Percentiles rank a stretch among this genome's conserved stretches.
Evolutionary conservation across 2,329 filamentous ascomycete species (phyloP).

Genomic region (Colletotrichum camelliae): DNA sequence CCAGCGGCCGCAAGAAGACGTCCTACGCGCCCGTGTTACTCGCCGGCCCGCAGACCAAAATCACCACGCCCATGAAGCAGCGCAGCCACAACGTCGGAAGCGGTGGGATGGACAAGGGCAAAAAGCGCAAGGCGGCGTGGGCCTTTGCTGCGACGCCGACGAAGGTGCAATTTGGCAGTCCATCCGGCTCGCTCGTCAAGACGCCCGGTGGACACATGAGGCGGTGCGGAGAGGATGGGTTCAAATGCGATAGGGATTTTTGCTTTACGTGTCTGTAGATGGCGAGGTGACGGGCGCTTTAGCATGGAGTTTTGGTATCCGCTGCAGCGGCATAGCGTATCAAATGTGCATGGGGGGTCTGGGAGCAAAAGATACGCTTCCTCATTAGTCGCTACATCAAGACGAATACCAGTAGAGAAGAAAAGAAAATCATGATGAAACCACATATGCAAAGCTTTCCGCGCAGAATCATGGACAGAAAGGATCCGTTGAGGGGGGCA

Average conservation of each 20-base stretch:
- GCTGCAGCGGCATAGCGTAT: neutral
- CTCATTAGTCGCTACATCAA: constrained; percentile 20
- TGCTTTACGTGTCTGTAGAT: constrained; percentile 62
- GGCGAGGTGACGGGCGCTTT: neutral
- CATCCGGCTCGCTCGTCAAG: constrained; percentile 33
- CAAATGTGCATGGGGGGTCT: neutral
- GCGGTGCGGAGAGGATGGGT: constrained; percentile 61
- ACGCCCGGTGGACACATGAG: constrained; percentile 57
- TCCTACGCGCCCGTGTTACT: neutral
- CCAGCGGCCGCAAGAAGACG: neutral
- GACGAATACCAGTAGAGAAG: constrained; percentile 13
- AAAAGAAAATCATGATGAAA: constrained; percentile 13
- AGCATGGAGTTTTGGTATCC: neutral
- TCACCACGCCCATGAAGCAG: constrained; percentile 11
- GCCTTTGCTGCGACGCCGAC: constrained; percentile 7
- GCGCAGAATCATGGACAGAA: neutral
- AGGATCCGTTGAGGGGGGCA: neutral
- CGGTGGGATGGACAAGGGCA: neutral
- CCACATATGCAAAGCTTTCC: constrained; percentile 13
- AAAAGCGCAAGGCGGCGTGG: constrained; percentile 15
- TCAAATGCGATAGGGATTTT: constrained; percentile 61
- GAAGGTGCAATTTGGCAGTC: constrained; percentile 19
- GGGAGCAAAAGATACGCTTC: constrained; percentile 3
- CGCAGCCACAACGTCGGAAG: neutral
- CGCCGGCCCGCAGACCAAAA: neutral